Conservation (phyloP, 2,329 filamentous ascomycete genomes). For the Aspergillus sp. region DNA sequence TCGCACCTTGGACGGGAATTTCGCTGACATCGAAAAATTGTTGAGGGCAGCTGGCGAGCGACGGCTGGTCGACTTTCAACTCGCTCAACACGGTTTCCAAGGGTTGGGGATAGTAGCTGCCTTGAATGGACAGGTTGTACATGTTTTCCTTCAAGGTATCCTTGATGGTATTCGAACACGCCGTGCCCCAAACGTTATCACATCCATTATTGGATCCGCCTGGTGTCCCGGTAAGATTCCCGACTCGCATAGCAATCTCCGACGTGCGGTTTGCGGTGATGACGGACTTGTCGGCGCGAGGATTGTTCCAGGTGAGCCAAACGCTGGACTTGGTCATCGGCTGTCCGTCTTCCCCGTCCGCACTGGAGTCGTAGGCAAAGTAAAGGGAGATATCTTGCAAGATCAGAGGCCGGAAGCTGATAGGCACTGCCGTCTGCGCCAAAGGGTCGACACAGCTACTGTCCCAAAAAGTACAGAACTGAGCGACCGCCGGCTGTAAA, state of each 20-base stretch:
- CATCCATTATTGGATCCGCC: slow-evolving; percentile 28
- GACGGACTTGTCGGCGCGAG: slow-evolving; percentile 16
- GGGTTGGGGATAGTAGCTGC: slow-evolving; percentile 19
- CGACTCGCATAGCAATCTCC: slow-evolving; percentile 27
- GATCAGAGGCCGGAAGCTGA: slow-evolving; percentile 27
- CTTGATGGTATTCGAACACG: slow-evolving; percentile 25
- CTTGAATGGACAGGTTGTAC: slow-evolving; percentile 17
- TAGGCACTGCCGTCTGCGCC: slow-evolving; percentile 26
- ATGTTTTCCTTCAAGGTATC: slow-evolving; percentile 17
- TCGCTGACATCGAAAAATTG: slow-evolving; percentile 23
- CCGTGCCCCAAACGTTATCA: slow-evolving; percentile 27
- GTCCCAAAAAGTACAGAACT: slow-evolving; percentile 29
- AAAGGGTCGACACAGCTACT: slow-evolving; percentile 28
- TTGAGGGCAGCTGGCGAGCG: slow-evolving; percentile 19
- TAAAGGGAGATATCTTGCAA: slow-evolving; percentile 23
- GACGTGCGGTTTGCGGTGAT: slow-evolving; percentile 26
- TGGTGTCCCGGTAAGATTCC: slow-evolving; percentile 27
- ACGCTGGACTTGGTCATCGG: slow-evolving; percentile 29
- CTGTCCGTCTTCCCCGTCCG: slow-evolving; percentile 20
- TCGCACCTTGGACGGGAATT: slow-evolving; percentile 26
- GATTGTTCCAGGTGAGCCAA: slow-evolving; percentile 21
- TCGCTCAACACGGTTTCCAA: slow-evolving; percentile 20
- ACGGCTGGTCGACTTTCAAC: slow-evolving; percentile 15
- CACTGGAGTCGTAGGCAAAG: slow-evolving; percentile 27
- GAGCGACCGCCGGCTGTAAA: slow-evolving; percentile 15